Percentiles rank a stretch among this genome's conserved stretches.
phyloP scores from a whole-genome alignment of 352 stramenopile genomes.

The Phytopythium helicoides region DNA sequence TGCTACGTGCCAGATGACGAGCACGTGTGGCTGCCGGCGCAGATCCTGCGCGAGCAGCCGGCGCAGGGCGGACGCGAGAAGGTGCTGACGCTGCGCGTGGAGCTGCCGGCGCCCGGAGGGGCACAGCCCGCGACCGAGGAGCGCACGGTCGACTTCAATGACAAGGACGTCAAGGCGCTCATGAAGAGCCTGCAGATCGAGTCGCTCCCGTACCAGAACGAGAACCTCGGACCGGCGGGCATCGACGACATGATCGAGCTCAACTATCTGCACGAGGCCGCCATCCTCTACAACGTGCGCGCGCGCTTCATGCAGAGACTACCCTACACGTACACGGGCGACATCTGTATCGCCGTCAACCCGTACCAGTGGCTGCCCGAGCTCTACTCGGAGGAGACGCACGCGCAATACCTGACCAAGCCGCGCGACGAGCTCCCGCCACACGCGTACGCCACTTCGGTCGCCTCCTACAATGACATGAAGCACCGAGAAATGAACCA shows the following conservation, averaged over 20 bases:
- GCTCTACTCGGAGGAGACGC: conserved; percentile 80
- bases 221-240: conserved; percentile 54
- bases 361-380: conserved; percentile 93
- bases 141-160: conserved; percentile 65
- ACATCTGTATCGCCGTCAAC: conserved; percentile 97
- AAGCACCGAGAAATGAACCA: conserved; percentile 68
- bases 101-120: conserved; percentile 27
- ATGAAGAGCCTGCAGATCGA: conserved; percentile 73
- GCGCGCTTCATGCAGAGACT: conserved; percentile 75
- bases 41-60: conserved; percentile 72
- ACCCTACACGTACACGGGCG: conserved; percentile 96
- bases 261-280: conserved; percentile 90
- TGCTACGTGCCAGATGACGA: conserved; percentile 86
- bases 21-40: conserved; percentile 79
- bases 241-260: conserved; percentile 88
- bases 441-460: conserved; percentile 78
- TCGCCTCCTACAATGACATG: conserved; percentile 82
- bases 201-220: conserved; percentile 84
- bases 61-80: conserved; percentile 52
- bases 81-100: conserved; percentile 67
- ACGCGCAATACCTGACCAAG: conserved; percentile 71
- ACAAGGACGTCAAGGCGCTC: conserved; percentile 70
- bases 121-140: conserved; percentile 39
- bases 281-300: conserved; percentile 90
- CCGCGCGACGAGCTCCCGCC: conserved; percentile 76